Percentiles rank a stretch among this genome's conserved stretches.
phyloP scores from a whole-genome alignment of 108 stramenopile genomes.

The Nitzschia putrida region DNA sequence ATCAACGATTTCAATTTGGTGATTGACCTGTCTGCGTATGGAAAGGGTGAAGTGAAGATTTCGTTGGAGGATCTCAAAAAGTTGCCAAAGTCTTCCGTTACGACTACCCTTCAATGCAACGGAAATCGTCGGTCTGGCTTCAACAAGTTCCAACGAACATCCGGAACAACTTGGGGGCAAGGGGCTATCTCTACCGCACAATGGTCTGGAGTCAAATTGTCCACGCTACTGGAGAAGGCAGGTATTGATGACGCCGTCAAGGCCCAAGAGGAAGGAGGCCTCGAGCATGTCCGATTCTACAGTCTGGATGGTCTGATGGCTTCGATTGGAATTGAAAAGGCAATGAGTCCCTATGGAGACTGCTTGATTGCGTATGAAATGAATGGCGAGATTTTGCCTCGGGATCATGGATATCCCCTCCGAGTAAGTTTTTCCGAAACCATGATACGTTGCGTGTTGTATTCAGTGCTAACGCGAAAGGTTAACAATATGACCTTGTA shows the following conservation, averaged over 20 bases:
- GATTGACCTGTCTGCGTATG: slow-evolving; percentile 64
- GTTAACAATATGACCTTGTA: background rate
- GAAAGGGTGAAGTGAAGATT: slow-evolving; percentile 37
- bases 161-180: slow-evolving; percentile 89
- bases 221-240: slow-evolving; percentile 79
- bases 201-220: slow-evolving; percentile 90
- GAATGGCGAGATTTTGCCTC: slow-evolving; percentile 89
- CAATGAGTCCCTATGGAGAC: slow-evolving; percentile 84
- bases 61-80: slow-evolving; percentile 74
- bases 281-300: slow-evolving; percentile 82
- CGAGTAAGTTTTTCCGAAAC: slow-evolving; percentile 38
- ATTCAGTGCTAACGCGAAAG: background rate
- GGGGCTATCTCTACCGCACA: slow-evolving; percentile 92
- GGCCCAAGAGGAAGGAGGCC: slow-evolving; percentile 42
- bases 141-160: slow-evolving; percentile 76
- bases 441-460: background rate
- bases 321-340: slow-evolving; percentile 86
- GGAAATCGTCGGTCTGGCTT: slow-evolving; percentile 94
- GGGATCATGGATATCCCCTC: slow-evolving; percentile 96
- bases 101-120: slow-evolving; percentile 93
- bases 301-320: slow-evolving; percentile 81
- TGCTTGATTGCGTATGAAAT: slow-evolving; percentile 95
- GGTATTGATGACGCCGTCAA: slow-evolving; percentile 60
- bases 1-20: slow-evolving; percentile 61
- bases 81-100: slow-evolving; percentile 68